Conservation (phyloP, 1,284 basidiomycete genomes). For the Trichosporon ovoides region DNA sequence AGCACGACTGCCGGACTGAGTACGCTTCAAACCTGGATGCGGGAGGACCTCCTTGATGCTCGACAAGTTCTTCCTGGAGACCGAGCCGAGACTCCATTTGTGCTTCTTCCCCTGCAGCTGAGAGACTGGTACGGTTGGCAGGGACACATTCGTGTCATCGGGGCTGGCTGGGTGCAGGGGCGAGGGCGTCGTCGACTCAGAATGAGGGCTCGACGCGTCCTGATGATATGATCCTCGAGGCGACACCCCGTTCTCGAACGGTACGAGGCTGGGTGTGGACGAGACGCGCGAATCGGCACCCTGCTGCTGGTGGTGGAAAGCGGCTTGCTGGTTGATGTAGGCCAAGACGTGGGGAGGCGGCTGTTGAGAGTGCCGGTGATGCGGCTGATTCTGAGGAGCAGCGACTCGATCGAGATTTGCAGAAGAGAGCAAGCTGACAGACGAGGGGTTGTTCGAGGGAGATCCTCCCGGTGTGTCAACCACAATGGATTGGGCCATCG, state of each 20-base stretch:
- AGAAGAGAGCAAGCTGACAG: slow-evolving; percentile 22
- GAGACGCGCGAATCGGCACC: background rate
- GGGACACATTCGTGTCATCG: background rate
- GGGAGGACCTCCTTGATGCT: slow-evolving; percentile 1
- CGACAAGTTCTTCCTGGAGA: slow-evolving; percentile 33
- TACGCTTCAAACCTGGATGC: slow-evolving; percentile 60
- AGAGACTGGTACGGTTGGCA: background rate
- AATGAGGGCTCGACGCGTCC: background rate
- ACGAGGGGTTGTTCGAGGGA: slow-evolving; percentile 18
- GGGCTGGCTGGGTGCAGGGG: slow-evolving; percentile 1
- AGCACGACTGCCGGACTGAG: slow-evolving; percentile 64
- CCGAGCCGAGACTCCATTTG: slow-evolving; percentile 50
- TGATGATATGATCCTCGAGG: background rate
- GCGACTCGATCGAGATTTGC: slow-evolving; percentile 16
- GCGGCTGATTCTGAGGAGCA: background rate
- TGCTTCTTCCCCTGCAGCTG: slow-evolving; percentile 43
- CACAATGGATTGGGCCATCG: background rate
- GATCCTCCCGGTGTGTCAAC: background rate
- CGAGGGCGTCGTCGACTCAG: background rate
- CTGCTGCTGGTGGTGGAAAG: slow-evolving; percentile 15
- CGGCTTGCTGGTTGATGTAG: slow-evolving; percentile 29
- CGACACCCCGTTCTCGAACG: background rate
- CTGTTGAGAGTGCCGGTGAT: slow-evolving; percentile 9
- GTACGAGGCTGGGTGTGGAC: slow-evolving; percentile 12
- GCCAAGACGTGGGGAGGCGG: slow-evolving; percentile 23